Evolutionary conservation across 768 basidiomycete genomes (phyloP).

Genomic region (Suillus cothurnatus): DNA sequence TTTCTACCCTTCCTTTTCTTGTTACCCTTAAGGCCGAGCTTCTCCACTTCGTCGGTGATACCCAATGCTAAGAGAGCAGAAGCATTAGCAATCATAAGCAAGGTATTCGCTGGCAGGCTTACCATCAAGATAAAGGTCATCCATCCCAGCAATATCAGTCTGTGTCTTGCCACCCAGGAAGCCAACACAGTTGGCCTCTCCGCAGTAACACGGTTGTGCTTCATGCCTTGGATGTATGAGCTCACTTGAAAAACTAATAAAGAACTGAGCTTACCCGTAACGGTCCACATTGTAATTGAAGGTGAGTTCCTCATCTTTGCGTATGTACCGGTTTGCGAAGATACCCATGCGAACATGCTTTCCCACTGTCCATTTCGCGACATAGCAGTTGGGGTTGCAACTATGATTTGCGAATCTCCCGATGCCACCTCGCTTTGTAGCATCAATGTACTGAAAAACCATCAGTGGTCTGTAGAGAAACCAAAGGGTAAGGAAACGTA

Average conservation of each 20-base stretch:
- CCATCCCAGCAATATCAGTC: slow-evolving; percentile 93
- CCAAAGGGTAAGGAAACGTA: slow-evolving; percentile 36
- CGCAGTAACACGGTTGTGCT: slow-evolving; percentile 93
- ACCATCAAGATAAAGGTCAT: slow-evolving; percentile 95
- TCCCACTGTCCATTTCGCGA: slow-evolving; percentile 97
- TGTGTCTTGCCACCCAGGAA: slow-evolving; percentile 98
- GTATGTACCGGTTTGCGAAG: slow-evolving; percentile 83
- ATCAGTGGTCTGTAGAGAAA: slow-evolving; percentile 1
- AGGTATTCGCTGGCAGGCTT: slow-evolving; percentile 19
- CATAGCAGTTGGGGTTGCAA: slow-evolving; percentile 96
- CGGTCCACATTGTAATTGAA: slow-evolving; percentile 99
- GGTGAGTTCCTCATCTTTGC: slow-evolving; percentile 85
- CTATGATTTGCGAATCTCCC: slow-evolving; percentile 98
- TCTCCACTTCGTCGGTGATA: slow-evolving; percentile 88
- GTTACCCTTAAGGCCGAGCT: slow-evolving; percentile 78
- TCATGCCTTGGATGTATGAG: slow-evolving; percentile 68
- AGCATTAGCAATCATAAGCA: neutral
- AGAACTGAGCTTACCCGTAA: slow-evolving; percentile 72
- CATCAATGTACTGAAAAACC: slow-evolving; percentile 85
- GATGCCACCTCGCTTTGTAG: slow-evolving; percentile 94
- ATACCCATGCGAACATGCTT: slow-evolving; percentile 94
- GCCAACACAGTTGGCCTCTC: slow-evolving; percentile 93
- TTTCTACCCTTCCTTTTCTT: slow-evolving; percentile 92
- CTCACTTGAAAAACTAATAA: neutral
- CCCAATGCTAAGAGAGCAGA: slow-evolving; percentile 67